Evolutionary conservation across 2,329 filamentous ascomycete species (phyloP), one percentile per base, ranked within the genome.

Genomic region (Monilinia aucupariae): DNA sequence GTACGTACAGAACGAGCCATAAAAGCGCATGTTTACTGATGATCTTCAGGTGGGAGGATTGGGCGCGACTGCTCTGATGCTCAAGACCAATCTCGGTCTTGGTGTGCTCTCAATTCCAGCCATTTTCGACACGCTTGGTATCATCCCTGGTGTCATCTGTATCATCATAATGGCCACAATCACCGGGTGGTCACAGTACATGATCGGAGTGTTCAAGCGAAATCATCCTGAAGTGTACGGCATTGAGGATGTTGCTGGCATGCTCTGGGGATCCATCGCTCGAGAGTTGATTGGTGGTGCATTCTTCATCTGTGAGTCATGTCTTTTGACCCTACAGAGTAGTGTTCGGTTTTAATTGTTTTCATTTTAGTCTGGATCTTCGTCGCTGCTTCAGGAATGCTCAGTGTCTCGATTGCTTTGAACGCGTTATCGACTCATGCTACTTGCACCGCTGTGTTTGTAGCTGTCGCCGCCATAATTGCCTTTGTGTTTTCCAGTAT

Each of bases 371-470:
- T 43, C n/a, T 56, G 27, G 47, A 27, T 54, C 27, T 54, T 61
- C 34, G 83, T 25, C 68, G 82, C 30, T 17, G 59, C 48, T 41
- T 62, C 60, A 25, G 60, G 60, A 3, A 62, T 62, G 41, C 45
- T 62, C 25, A 49, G 60, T 45, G 50, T 61, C 22, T 61, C 59
- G 7, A 61, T 61, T n/a, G 59, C 49, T 0, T 78, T 86, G 0
- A 87, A 88, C 68, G 82, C 83, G 0, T 75, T 87, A 1, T 84
- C 82, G 0, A 76, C 77, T 37, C 84, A 87, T 68, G 80, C 79
- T 4, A 75, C 80, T 4, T 88, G 85, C 69, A 85, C 84, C 0
- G 82, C 83, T 20, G 83, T 78, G 75, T 87, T 79, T 73, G 78
- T 78, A 10, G 76, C 85, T 32, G 71, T 86, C 4, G 81, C 81